Evolutionary conservation across 352 stramenopile species (phyloP), one percentile per base, ranked within the genome.

Genomic region (Phytophthora hybrid): DNA sequence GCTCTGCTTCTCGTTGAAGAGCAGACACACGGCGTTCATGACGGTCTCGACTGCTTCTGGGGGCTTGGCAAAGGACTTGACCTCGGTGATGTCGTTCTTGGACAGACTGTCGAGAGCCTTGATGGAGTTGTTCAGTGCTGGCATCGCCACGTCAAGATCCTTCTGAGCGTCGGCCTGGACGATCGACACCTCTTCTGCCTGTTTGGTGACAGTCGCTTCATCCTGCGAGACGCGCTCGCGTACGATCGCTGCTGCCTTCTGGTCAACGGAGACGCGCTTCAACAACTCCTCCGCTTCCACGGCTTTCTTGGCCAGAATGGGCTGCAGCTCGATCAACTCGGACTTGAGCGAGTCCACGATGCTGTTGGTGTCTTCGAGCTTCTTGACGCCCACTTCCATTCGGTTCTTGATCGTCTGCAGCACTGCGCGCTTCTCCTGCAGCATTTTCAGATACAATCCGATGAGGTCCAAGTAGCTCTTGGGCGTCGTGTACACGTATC

Each of bases 381-480:
- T 99, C 58, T 90, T 88, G 1, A 99, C 88, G 19, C 97, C 97
- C 8, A 97, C 92, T 69, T 93, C 81, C 87, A 99, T 98, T 58
- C 96, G 87, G 49, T 75, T 92, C 59, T 93, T 93, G 63, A 98
- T 91, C 8, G 84, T 90, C 14, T 98, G 86, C 5, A 97, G 78
- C 21, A 93, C 78, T 0, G 74, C 82, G 19, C 93, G 89, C 51
- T 98, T 95, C 65, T 97, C 85, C 18, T 93, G 81, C 3, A 99
- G 84, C 92, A 98, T 97, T 53, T 90, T 96, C 19, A 95, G 80
- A 67, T 98, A 99, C 59, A 98, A 73, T 13, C 91, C 83, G 69
- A 99, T 98, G n/a, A 99, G 82, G 73, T 99, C 97, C 23, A 99
- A 69, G 69, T 99, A 99, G n/a, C 80, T 96, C 71, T 98, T 99